Conservation (phyloP, 768 basidiomycete genomes). For the Mycena olivaceomarginata region DNA sequence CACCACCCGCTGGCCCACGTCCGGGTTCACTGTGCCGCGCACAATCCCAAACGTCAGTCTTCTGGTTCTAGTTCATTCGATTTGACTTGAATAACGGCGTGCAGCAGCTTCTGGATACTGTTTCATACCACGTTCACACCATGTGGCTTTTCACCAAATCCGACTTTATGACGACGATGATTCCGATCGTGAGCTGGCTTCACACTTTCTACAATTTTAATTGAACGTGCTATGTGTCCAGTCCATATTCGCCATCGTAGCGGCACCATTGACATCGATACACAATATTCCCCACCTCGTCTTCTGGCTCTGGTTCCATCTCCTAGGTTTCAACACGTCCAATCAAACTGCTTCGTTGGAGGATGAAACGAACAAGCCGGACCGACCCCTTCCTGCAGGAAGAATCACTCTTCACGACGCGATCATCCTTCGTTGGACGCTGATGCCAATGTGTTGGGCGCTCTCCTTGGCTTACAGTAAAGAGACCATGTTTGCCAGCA, state of each 20-base stretch:
- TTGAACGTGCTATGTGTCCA: neutral
- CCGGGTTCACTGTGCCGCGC: neutral
- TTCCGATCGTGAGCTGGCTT: conserved; percentile 53
- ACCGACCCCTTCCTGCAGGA: conserved; percentile 57
- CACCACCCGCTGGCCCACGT: neutral
- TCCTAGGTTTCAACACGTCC: conserved; percentile 60
- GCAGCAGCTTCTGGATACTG: neutral
- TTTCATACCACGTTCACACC: conserved; percentile 26
- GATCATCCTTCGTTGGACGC: conserved; percentile 53
- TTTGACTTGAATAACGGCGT: neutral
- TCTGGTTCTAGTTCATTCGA: too few species aligned
- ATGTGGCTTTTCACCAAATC: conserved; percentile 57
- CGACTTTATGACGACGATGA: conserved; percentile 55
- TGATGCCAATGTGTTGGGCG: conserved; percentile 52
- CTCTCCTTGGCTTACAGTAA: conserved; percentile 39
- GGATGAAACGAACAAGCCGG: conserved; percentile 57
- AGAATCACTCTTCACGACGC: conserved; percentile 50
- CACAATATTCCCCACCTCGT: conserved; percentile 47
- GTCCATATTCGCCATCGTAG: conserved; percentile 44
- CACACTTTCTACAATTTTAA: neutral
- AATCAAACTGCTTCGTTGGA: conserved; percentile 57
- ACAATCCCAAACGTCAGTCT: neutral
- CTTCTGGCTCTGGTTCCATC: conserved; percentile 62
- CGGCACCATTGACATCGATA: conserved; percentile 37
- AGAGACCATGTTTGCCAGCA: conserved; percentile 35